These are phyloP conservation scores for Tagetes erecta DNA, from an alignment of 129 eudicot genomes.

Conservation along the genomic window DNA sequence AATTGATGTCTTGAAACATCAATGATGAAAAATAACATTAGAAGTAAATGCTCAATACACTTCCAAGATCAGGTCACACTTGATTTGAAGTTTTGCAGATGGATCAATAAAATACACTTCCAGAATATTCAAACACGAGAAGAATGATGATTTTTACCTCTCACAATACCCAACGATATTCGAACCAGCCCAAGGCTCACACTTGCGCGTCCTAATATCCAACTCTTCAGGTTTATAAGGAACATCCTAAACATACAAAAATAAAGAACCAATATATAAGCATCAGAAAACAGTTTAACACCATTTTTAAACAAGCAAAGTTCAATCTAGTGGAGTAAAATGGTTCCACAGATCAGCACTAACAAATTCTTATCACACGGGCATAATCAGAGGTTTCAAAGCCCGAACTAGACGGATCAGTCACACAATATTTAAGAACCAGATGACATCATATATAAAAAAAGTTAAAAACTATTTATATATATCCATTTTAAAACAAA, in stretches of 20 bases:
- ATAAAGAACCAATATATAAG: not conserved
- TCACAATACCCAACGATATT: constrained; percentile 59
- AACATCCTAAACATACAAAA: constrained; percentile 49
- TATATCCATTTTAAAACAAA: no score
- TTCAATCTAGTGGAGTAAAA: not conserved
- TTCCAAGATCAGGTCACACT: not conserved
- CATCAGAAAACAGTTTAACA: not conserved
- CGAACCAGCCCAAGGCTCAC: constrained; percentile 67
- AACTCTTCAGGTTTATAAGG: constrained; percentile 73
- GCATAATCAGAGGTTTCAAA: no score
- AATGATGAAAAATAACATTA: not conserved
- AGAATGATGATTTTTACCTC: constrained; percentile 43
- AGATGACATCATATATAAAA: no score
- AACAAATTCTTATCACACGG: no score
- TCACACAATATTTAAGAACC: no score
- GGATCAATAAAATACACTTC: not conserved
- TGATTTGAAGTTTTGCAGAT: not conserved
- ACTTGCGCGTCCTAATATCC: constrained; percentile 66
- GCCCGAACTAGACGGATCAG: no score
- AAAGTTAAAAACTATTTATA: no score
- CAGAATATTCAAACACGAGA: not conserved
- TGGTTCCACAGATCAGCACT: not conserved
- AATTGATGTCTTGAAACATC: not conserved
- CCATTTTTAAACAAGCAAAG: not conserved
- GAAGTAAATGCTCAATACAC: not conserved